Evolutionary conservation across 768 basidiomycete species (phyloP).

Genomic region (Phylloporus sp.): DNA sequence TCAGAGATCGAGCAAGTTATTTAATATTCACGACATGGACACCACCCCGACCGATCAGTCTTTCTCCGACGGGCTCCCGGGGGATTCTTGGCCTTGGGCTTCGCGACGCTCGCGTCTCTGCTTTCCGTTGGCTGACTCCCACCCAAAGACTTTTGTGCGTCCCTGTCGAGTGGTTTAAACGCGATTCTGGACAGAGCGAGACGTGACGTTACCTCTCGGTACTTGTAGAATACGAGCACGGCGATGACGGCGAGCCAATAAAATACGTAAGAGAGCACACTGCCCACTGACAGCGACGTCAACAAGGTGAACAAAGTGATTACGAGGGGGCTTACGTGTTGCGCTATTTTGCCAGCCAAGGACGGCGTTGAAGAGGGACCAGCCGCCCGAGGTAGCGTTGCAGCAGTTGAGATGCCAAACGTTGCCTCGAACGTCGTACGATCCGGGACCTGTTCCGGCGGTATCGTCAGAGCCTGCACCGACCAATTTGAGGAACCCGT

Average conservation of each 20-base stretch:
- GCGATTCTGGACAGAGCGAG: not conserved
- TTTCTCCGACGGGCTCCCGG: not conserved
- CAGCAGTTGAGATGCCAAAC: conserved; percentile 90
- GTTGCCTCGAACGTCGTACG: conserved; percentile 72
- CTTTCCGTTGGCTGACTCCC: conserved; percentile 46
- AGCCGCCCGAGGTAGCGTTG: conserved; percentile 58
- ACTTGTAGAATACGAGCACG: conserved; percentile 65
- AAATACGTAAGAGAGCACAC: conserved; percentile 81
- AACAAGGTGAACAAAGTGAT: not conserved
- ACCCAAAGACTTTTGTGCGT: conserved; percentile 55
- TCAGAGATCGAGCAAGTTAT: not conserved
- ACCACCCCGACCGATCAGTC: not conserved
- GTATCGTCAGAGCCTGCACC: conserved; percentile 70
- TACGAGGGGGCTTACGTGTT: conserved; percentile 39
- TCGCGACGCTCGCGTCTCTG: conserved; percentile 30
- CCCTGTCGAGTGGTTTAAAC: conserved; percentile 38
- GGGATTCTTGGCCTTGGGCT: not conserved
- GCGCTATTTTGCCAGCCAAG: conserved; percentile 89
- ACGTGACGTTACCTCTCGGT: conserved; percentile 39
- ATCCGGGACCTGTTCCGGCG: conserved; percentile 74
- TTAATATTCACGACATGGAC: not conserved
- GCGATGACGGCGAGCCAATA: conserved; percentile 86
- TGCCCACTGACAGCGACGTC: conserved; percentile 46
- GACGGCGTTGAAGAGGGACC: conserved; percentile 80
- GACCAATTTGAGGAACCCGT: conserved; percentile 62